Evolutionary conservation across 1,284 basidiomycete genomes (phyloP).

Genomic region (Cutaneotrichosporon daszewskae): DNA sequence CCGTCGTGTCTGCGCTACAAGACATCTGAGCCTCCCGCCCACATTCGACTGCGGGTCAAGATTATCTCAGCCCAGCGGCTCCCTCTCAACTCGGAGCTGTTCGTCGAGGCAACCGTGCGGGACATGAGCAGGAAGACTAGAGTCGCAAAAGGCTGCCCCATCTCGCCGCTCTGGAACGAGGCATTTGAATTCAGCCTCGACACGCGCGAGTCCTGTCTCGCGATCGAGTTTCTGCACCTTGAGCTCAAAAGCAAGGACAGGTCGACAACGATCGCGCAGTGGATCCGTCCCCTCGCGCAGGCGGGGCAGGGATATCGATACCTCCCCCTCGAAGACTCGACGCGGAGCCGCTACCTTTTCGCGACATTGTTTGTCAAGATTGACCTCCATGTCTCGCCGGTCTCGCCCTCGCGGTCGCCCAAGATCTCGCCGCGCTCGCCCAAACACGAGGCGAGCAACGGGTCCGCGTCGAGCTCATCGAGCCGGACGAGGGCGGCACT

Average conservation of each 20-base stretch:
- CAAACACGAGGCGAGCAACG: too few species aligned
- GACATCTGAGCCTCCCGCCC: slow-evolving; percentile 58
- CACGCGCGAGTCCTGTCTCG: slow-evolving; percentile 64
- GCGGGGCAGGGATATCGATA: slow-evolving; percentile 65
- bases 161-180: slow-evolving; percentile 84
- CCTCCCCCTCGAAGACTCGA: slow-evolving; percentile 73
- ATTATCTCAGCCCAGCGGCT: slow-evolving; percentile 92
- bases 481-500: too few species aligned
- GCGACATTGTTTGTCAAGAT: slow-evolving; percentile 71
- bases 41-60: slow-evolving; percentile 49
- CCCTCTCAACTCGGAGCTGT: slow-evolving; percentile 64
- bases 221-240: slow-evolving; percentile 75
- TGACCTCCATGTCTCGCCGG: not conserved
- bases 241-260: slow-evolving; percentile 58
- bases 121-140: slow-evolving; percentile 49
- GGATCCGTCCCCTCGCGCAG: slow-evolving; percentile 54
- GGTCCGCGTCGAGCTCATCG: too few species aligned
- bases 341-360: slow-evolving; percentile 77
- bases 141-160: slow-evolving; percentile 73
- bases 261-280: slow-evolving; percentile 61
- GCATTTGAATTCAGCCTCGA: slow-evolving; percentile 64
- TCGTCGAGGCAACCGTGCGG: slow-evolving; percentile 31
- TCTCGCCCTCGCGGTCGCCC: not conserved
- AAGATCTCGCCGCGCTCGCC: too few species aligned
- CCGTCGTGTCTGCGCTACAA: slow-evolving; percentile 67